phyloP scores from a whole-genome alignment of 495 filamentous ascomycete genomes.

The Aspergillus avenaceus region DNA sequence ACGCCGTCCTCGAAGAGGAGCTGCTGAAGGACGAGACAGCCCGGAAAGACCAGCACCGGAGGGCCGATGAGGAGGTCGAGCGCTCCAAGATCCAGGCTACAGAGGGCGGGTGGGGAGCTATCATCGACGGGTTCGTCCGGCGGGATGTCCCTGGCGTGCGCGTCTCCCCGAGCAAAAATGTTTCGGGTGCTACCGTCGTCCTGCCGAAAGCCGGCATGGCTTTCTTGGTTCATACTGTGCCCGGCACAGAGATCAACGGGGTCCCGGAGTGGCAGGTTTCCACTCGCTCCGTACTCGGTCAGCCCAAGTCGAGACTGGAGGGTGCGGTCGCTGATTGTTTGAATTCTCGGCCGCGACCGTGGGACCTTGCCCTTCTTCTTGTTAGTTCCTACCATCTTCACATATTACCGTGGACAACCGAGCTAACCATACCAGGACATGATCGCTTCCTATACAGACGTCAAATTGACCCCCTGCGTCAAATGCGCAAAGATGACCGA shows the following conservation, averaged over 20 bases:
- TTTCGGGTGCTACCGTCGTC: slow-evolving; percentile 22
- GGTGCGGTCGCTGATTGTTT: slow-evolving; percentile 29
- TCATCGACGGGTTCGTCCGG: slow-evolving; percentile 29
- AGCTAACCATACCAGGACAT: slow-evolving; percentile 26
- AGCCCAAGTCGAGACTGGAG: slow-evolving; percentile 29
- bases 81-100: slow-evolving; percentile 24
- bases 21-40: slow-evolving; percentile 23
- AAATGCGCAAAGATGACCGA: slow-evolving; percentile 39
- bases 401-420: neutral
- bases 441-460: slow-evolving; percentile 37
- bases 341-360: slow-evolving; percentile 33
- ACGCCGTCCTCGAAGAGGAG: slow-evolving; percentile 33
- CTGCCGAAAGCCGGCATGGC: slow-evolving; percentile 33
- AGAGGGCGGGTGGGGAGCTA: slow-evolving; percentile 28
- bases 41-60: slow-evolving; percentile 21
- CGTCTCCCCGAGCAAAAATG: slow-evolving; percentile 19
- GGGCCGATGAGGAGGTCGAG: slow-evolving; percentile 25
- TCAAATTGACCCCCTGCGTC: slow-evolving; percentile 35
- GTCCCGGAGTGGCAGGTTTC: slow-evolving; percentile 34
- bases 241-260: slow-evolving; percentile 10
- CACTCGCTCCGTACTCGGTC: slow-evolving; percentile 16
- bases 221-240: slow-evolving; percentile 25
- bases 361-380: slow-evolving; percentile 40
- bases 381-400: slow-evolving; percentile 21
- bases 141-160: slow-evolving; percentile 27